Percentiles rank a stretch among this genome's conserved stretches.
Evolutionary conservation across 441 rosid species (phyloP).

Genomic region (Theobroma grandiflorum): DNA sequence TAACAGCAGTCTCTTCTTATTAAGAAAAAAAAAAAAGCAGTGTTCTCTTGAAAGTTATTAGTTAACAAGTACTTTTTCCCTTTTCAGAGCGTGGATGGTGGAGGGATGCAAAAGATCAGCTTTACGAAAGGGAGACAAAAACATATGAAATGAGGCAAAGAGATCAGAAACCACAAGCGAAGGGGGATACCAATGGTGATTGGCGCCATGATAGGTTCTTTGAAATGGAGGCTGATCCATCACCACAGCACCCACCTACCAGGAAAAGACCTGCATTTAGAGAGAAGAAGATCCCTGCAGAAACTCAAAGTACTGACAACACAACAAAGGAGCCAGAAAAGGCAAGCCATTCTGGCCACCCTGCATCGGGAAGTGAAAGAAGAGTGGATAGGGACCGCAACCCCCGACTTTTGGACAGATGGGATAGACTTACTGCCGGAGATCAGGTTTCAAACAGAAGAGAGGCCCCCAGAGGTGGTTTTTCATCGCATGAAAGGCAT

Average conservation of each 20-base stretch:
- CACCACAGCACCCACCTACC: conserved; percentile 44
- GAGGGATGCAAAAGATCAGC: conserved; percentile 67
- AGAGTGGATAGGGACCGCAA: conserved; percentile 61
- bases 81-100: conserved; percentile 62
- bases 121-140: conserved; percentile 44
- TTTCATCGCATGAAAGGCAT: conserved; percentile 53
- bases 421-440: conserved; percentile 49
- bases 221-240: conserved; percentile 60
- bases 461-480: conserved; percentile 46
- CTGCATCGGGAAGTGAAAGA: conserved; percentile 42
- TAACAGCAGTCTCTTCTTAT: conserved; percentile 1
- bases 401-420: conserved; percentile 45
- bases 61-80: conserved; percentile 16
- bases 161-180: conserved; percentile 52
- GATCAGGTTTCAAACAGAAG: conserved; percentile 55
- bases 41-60: conserved; percentile 14
- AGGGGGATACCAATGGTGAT: conserved; percentile 46
- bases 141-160: conserved; percentile 38
- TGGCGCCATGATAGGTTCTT: conserved; percentile 78
- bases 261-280: conserved; percentile 87
- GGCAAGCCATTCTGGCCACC: conserved; percentile 35
- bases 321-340: conserved; percentile 45
- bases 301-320: conserved; percentile 44
- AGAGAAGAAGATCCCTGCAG: conserved; percentile 67
- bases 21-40: background rate